Base-by-base conservation (phyloP, 305 asterid genomes). In the Fraxinus velutina region DNA sequence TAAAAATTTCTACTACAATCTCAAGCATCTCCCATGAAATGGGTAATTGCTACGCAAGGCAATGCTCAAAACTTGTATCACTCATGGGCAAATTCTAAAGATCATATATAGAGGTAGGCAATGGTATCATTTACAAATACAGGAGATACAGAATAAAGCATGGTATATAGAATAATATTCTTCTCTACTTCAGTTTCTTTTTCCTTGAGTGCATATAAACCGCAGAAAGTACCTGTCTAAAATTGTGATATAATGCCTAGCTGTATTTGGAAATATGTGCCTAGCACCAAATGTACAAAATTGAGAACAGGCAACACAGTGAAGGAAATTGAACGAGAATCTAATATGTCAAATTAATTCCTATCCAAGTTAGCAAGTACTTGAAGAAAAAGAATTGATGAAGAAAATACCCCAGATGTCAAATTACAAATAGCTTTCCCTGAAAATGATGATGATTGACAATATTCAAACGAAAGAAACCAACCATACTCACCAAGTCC, bases 401-500 rank as follows among this genome's bases (percentile, higher is more conserved):
- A 62, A 24, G n/a, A 27, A 66, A 15, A 66, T 4, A 66, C 30
- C 15, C 73, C 34, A 66, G 34, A 10, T 24, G 34, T 24, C 73
- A 8, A 22, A 24, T 22, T 66, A 33, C 73, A 66, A 66, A 66
- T 66, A 29, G 36, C 34, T 66, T 66, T 66, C 34, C 73, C 34
- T 27, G 36, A 24, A 66, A 66, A 64, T 22, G 33, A 24, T 64
- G 73, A 24, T 9, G 73, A 3, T 32, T 27, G 73, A 27, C 34
- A 55, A 22, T 9, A 13, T 68, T 68, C 37, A 27, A 13, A 70
- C 15, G 12, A 68, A 66, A 32, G 75, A 42, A 70, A 15, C 42
- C 37, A 68, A 9, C 39, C 21, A 70, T 36, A 81, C 93, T 89
- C 79, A 94, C 99, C 99, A 30, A 96, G 97, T 83, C 75, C 77